Base-by-base conservation (phyloP, 2,329 filamentous ascomycete genomes). In the Cephalotrichum gorgonifer region DNA sequence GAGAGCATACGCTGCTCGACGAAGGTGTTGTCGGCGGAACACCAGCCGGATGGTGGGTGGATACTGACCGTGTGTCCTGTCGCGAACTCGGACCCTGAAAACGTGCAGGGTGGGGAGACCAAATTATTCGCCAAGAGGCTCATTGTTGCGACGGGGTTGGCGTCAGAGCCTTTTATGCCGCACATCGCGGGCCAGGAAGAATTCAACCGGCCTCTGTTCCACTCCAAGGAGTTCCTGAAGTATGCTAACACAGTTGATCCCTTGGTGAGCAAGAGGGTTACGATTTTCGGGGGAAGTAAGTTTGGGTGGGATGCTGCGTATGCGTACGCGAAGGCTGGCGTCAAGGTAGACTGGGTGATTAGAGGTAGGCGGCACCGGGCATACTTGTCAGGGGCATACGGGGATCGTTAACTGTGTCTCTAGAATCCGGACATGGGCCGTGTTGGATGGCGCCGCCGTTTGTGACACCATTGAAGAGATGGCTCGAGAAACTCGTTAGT, bases 401-500 rank as follows among this genome's bases (percentile, higher is more conserved):
- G 5, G 27, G 6, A 9, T 39, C 7, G 25, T 4, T 39, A n/a
- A 39, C 25, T 3, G 3, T 28, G n/a, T n/a, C n/a, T 14, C 6
- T n/a, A 47, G 45, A 26, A n/a, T 39, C 45, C 8, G 76, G 77
- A 1, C 69, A 73, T 35, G 78, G 79, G 0, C 78, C 79, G 0
- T 66, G 70, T 0, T 82, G 65, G 66, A 68, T 83, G 55, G 63
- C 73, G 1, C 74, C 75, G 1, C 61, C 72, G 0, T 76, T 76
- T 49, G 78, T 85, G 15, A 83, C 80, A 0, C 79, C 79, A 0
- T 58, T 85, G n/a, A 82, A 82, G 60, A 74, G 73, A 51, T 80
- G 78, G 73, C 65, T 87, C 0, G 84, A 88, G 62, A 79, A 83
- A 56, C 71, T 88, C 4, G 73, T 83, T 4, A 75, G 76, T 42